phyloP scores from a whole-genome alignment of 306 rosid genomes.

The Argentina anserina region DNA sequence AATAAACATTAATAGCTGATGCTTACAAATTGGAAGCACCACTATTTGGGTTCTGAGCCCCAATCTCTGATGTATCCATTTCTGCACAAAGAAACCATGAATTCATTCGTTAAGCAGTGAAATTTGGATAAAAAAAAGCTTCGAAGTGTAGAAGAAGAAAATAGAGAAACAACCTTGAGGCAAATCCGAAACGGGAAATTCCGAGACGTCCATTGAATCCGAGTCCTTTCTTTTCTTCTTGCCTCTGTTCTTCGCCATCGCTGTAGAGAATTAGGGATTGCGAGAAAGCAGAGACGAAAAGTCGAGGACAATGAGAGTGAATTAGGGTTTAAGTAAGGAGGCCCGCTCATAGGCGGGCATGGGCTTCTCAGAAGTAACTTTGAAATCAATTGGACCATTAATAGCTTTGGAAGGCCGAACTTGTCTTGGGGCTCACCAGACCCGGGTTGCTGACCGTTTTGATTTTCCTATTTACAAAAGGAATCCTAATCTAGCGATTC shows the following conservation, averaged over 20 bases:
- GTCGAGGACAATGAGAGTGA: neutral
- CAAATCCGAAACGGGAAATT: conserved; percentile 25
- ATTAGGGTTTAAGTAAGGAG: neutral
- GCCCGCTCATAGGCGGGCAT: neutral
- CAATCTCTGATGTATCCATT: conserved; percentile 70
- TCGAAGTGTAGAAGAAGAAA: neutral
- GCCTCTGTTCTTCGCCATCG: conserved; percentile 70
- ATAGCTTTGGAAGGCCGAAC: no score
- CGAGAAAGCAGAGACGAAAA: neutral
- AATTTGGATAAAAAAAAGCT: neutral
- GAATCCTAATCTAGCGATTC: no score
- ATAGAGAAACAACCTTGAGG: conserved; percentile 46
- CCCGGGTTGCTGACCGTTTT: no score
- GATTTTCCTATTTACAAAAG: no score
- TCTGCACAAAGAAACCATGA: conserved; percentile 26
- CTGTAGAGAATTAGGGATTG: neutral
- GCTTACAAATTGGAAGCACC: conserved; percentile 48
- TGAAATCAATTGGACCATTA: no score
- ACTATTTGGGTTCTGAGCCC: conserved; percentile 34
- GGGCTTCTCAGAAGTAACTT: neutral
- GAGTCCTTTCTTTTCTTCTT: conserved; percentile 41
- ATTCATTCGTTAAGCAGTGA: neutral
- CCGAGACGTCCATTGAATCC: conserved; percentile 48
- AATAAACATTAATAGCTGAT: no score
- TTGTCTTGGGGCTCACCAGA: no score